Base-by-base conservation (phyloP, 495 filamentous ascomycete genomes). In the Penicillium dipodomyicola region DNA sequence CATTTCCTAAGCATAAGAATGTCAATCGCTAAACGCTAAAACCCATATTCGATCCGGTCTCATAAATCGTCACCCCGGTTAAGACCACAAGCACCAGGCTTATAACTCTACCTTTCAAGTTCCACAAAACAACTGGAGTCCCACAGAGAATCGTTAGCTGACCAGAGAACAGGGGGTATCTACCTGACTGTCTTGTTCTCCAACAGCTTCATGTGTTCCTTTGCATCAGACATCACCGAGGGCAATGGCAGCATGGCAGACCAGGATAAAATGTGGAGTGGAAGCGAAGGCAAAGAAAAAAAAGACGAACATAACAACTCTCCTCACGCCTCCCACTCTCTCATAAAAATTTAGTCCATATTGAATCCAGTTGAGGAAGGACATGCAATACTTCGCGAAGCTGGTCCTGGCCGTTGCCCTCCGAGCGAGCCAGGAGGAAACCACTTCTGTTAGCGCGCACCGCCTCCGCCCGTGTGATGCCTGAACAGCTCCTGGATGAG, bases 181-280 rank as follows among this genome's bases (percentile, higher is more conserved):
- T 10, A 4, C 12, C 15, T n/a, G 15, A n/a, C 17, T 14, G 27
- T 5, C 25, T 6, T 6, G 23, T 20, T 41, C 14, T 29, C 15
- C 35, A 32, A 7, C 49, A 37, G 14, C 35, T 29, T 4, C 1
- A 30, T 6, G 12, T 19, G 8, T 17, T 29, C 15, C n/a, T 43
- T n/a, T 5, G 23, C 23, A 10, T 40, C 9, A 29, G 23, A 29
- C 37, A 32, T 6, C 27, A 32, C 45, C 27, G 29, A 52, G 50
- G 23, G 50, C 32, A 52, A 52, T 40, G 35, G 17, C 50, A 52
- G 50, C 50, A 22, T 42, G 37, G 7, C 35, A 52, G n/a, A 23
- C 33, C n/a, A 42, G 12, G 22, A 52, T 41, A 10, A 52, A 43
- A 14, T n/a, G n/a, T n/a, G n/a, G n/a, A n/a, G n/a, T n/a, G n/a